These are phyloP conservation scores for Backusella westeae DNA, from an alignment of 192 early-diverging fungal species.

Conservation along the genomic window DNA sequence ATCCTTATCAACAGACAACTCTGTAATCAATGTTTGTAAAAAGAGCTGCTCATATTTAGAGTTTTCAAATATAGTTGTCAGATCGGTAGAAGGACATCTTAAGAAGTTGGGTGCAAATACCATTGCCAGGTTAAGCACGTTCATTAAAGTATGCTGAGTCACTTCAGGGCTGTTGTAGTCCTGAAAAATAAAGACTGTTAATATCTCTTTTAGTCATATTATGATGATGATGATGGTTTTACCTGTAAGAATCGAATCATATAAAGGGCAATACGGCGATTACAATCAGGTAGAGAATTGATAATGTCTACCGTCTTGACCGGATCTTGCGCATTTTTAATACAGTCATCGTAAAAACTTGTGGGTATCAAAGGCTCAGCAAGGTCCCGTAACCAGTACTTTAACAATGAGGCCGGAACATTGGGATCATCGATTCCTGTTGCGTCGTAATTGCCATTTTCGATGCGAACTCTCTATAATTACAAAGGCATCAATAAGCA, in stretches of 20 bases:
- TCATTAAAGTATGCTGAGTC: conserved; percentile 83
- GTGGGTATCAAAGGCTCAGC: conserved; percentile 88
- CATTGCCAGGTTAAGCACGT: conserved; percentile 85
- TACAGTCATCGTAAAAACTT: conserved; percentile 75
- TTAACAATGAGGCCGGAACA: conserved; percentile 91
- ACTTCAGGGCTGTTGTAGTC: conserved; percentile 69
- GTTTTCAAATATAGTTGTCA: conserved; percentile 56
- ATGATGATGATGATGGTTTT: not conserved
- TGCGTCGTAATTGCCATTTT: conserved; percentile 75
- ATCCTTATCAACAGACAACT: conserved; percentile 1
- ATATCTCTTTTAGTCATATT: not conserved
- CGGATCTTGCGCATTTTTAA: conserved; percentile 53
- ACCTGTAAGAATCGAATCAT: conserved; percentile 82
- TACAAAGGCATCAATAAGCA: conserved; percentile 1
- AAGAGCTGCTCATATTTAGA: conserved; percentile 43
- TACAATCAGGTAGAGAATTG: conserved; percentile 52
- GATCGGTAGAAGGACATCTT: conserved; percentile 74
- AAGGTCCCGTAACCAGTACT: conserved; percentile 94
- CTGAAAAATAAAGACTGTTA: conserved; percentile 30
- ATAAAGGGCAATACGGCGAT: conserved; percentile 73
- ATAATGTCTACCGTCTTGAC: conserved; percentile 50
- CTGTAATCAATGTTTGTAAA: conserved; percentile 19
- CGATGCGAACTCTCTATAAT: conserved; percentile 71
- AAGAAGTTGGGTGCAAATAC: conserved; percentile 95
- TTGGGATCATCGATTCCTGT: conserved; percentile 82